These are phyloP conservation scores for Raddia distichophylla DNA, from an alignment of 176 grass and related monocot genomes.

Conservation along the genomic window DNA sequence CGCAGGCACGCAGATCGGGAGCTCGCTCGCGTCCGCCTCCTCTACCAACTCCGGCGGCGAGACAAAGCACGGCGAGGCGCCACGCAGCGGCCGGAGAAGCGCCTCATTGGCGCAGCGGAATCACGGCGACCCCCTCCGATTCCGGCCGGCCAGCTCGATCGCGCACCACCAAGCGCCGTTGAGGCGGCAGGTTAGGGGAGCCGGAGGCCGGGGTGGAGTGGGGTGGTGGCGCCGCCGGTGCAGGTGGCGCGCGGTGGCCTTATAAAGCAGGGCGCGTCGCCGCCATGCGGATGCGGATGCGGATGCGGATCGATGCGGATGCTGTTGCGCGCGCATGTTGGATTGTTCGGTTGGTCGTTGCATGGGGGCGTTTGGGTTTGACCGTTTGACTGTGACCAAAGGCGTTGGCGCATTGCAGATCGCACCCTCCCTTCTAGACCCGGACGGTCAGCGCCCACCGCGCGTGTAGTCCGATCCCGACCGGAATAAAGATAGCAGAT, in stretches of 20 bases:
- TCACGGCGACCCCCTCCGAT: not conserved
- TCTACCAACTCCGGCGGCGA: not conserved
- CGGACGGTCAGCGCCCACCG: not conserved
- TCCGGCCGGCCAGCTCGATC: not conserved
- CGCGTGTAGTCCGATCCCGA: too few relatives aligned
- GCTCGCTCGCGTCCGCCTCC: not conserved
- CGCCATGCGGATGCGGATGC: not conserved
- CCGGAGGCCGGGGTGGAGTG: not conserved
- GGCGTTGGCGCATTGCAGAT: not conserved
- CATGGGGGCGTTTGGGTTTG: not conserved
- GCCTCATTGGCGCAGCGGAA: not conserved
- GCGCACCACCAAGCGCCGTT: not conserved
- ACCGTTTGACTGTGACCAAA: slow-evolving; percentile 25
- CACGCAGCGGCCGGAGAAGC: not conserved
- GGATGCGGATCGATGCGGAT: slow-evolving; percentile 4
- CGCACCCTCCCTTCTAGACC: slow-evolving; percentile 35
- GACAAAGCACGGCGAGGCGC: not conserved
- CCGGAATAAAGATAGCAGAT: too few relatives aligned
- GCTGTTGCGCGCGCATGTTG: not conserved
- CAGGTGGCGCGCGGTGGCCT: not conserved
- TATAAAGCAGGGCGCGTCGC: slow-evolving; percentile 28
- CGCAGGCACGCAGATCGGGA: not conserved
- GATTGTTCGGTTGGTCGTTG: not conserved
- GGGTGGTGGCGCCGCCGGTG: slow-evolving; percentile 21
- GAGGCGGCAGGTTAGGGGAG: not conserved